Conservation (phyloP, 345 rosid species). For the Eutrema heterophyllum region DNA sequence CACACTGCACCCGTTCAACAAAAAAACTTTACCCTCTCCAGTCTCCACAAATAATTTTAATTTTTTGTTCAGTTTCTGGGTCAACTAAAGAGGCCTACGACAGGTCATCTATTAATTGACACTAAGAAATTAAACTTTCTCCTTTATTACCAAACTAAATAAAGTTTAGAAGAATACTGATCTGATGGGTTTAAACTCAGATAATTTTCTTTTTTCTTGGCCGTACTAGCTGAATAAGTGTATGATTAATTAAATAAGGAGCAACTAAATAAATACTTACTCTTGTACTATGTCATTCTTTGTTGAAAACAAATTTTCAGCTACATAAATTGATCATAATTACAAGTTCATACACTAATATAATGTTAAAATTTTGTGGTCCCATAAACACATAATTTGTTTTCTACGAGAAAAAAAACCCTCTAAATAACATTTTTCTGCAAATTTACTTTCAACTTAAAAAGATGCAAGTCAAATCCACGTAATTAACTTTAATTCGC, state of each 20-base stretch:
- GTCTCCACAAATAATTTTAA: neutral
- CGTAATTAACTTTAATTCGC: too few species aligned
- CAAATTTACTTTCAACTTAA: too few species aligned
- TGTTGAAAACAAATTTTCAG: neutral
- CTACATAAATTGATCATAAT: neutral
- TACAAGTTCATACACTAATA: neutral
- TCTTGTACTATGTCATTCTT: too few species aligned
- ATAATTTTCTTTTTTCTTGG: neutral
- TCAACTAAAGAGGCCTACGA: conserved; percentile 16
- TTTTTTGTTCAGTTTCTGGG: neutral
- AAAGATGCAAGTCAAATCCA: too few species aligned
- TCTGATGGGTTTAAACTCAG: too few species aligned
- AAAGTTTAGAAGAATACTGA: neutral
- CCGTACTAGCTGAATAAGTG: neutral
- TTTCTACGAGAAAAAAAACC: too few species aligned
- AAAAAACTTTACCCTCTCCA: neutral
- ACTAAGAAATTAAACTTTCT: neutral
- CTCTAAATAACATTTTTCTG: too few species aligned
- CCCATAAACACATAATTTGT: neutral
- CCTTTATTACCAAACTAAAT: neutral
- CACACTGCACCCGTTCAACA: neutral
- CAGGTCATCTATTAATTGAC: neutral
- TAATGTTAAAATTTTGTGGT: neutral
- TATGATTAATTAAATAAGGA: neutral
- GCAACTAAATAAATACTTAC: neutral